Evolutionary conservation across 257 asterid genomes (phyloP), one percentile per base, ranked within the genome.

Genomic region (Nicotiana otophora): DNA sequence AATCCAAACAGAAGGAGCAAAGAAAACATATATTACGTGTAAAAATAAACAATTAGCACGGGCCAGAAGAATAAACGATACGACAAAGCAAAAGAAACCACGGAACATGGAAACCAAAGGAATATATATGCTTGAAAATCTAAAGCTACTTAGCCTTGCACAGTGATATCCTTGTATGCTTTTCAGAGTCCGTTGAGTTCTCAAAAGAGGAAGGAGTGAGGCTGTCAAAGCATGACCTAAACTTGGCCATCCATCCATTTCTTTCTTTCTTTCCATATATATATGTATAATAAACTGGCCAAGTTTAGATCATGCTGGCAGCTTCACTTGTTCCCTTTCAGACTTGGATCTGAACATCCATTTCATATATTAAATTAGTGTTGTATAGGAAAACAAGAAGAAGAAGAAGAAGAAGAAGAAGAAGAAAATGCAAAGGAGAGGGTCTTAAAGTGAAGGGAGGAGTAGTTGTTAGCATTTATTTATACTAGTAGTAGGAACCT

Each of bases 201-300:
- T 70, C 62, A 74, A 86, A 86, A 87, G 87, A 86, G 97, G 98
- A 95, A 95, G 91, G 85, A 95, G 96, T 95, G 98, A 95, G 92
- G 98, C 98, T 95, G 98, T 89, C 95, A 85, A 89, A 89, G 93
- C 98, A 93, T 95, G 97, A 95, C 97, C 97, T 94, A 94, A 85
- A 92, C 69, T 83, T 89, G 84, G 86, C 87, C 88, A 88, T 39
- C 82, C 16, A 5, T 81, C 48, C 26, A 19, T 42, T 16, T 30
- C 4, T 36, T 5, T 31, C 31, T 16, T 16, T 6, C 10, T 51
- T 57, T 48, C 26, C 10, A 31, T 30, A 28, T 54, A 3, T 20
- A 55, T 36, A 55, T 34, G 7, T 1, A 15, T 54, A 5, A 1
- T 14, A 2, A 46, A 72, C 23, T 54, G 74, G 83, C 64, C 55